A percentile compares a stretch with the other conserved stretches of the same genome.
phyloP scores from a whole-genome alignment of 1,284 basidiomycete species.

The Phlebopus sp. region DNA sequence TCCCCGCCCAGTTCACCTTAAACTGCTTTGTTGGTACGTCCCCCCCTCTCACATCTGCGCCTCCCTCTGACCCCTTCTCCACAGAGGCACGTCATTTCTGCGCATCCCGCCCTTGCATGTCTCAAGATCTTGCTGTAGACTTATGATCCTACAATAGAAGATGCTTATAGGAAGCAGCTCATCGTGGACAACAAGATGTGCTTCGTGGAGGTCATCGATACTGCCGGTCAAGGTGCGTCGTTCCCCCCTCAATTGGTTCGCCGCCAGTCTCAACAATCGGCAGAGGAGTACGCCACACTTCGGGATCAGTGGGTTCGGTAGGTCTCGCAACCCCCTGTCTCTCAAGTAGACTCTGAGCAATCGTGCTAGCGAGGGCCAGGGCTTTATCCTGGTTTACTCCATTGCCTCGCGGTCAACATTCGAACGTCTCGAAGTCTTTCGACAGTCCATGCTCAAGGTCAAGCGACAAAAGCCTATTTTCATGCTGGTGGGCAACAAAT shows the following conservation, averaged over 20 bases:
- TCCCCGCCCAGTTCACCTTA: slow-evolving; percentile 71
- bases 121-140: slow-evolving; percentile 46
- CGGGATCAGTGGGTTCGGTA: slow-evolving; percentile 99
- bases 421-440: slow-evolving; percentile 91
- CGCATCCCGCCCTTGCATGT: slow-evolving; percentile 11
- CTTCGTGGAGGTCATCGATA: slow-evolving; percentile 91
- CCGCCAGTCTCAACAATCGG: slow-evolving; percentile 12
- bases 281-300: slow-evolving; percentile 95
- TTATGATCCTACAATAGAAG: slow-evolving; percentile 92
- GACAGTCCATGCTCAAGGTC: slow-evolving; percentile 91
- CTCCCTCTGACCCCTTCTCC: slow-evolving; percentile 7
- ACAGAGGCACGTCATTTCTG: slow-evolving; percentile 44
- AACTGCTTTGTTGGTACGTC: slow-evolving; percentile 86
- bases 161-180: slow-evolving; percentile 90
- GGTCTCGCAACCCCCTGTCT: slow-evolving; percentile 31
- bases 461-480: slow-evolving; percentile 86
- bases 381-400: slow-evolving; percentile 98
- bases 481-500: slow-evolving; percentile 92
- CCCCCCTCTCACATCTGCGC: background rate
- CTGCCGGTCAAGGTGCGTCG: slow-evolving; percentile 84
- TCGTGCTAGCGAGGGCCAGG: slow-evolving; percentile 85
- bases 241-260: slow-evolving; percentile 6
- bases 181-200: slow-evolving; percentile 91
- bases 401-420: slow-evolving; percentile 95
- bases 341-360: slow-evolving; percentile 13